Base-by-base conservation (phyloP, 768 basidiomycete genomes). In the Hortiboletus campestris region DNA sequence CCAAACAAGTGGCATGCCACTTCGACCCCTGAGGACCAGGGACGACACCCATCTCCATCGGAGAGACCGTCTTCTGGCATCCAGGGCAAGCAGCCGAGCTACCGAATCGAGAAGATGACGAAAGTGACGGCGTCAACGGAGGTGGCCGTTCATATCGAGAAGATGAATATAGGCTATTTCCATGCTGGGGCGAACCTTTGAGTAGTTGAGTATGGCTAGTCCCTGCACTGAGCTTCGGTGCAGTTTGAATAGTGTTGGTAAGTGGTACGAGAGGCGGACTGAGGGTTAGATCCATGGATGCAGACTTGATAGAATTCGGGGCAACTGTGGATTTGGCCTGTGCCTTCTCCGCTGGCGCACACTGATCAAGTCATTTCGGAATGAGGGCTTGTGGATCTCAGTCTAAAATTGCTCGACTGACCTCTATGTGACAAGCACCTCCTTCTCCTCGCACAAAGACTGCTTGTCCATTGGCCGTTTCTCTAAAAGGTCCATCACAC, bases 41-140 rank as follows among this genome's bases (percentile, higher is more conserved):
- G 38, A 94, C 87, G 31, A 93, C 90, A 10, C 91, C 91, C 55
- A 82, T 78, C 64, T 93, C 91, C 90, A 94, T 92, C 2, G 82
- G 82, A 16, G 88, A 89, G 13, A 93, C 91, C 0, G 81, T 66
- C 62, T 81, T 84, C 49, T 76, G 76, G 68, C 91, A 94, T 25
- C 88, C 90, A 11, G 90, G 89, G 63, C 91, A 94, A 28, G 64
- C n/a, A 55, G 80, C 78, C 7, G 73, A 75, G 52, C 70, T 68
- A 29, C 73, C 73, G 25, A 74, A 72, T 20, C 71, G 71, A 45
- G 73, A 70, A 7, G 56, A 48, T 6, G 66, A 53, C 14, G 60
- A 56, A 43, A 51, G 42, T 17, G 62, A 58, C n/a, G 59, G 31
- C n/a, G 49, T 51, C 36, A 67, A 59, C 17, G 59, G 32, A 34